phyloP scores from a whole-genome alignment of 2,329 filamentous ascomycete species.

The Lasiodiplodia gonubiensis region DNA sequence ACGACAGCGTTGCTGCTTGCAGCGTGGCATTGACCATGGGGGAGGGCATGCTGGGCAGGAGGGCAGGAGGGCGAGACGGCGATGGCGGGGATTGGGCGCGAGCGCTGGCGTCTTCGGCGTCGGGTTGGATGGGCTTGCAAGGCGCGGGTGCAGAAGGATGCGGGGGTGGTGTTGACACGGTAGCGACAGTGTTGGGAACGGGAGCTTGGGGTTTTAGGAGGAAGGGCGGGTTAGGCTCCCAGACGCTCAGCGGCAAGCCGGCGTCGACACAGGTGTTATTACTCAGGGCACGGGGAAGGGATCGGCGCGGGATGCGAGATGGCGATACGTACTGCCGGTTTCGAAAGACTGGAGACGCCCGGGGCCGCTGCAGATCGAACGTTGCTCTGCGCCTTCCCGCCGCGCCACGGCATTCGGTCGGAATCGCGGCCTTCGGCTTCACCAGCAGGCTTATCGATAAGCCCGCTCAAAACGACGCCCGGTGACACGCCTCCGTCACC shows the following conservation, averaged over 20 bases:
- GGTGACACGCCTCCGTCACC: background rate
- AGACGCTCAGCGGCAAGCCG: slow-evolving; percentile 7
- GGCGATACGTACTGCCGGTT: slow-evolving; percentile 15
- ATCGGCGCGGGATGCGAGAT: slow-evolving; percentile 22
- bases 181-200: slow-evolving; percentile 7
- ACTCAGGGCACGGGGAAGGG: slow-evolving; percentile 23
- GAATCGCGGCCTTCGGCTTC: background rate
- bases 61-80: slow-evolving; percentile 38
- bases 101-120: background rate
- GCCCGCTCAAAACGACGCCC: background rate
- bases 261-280: slow-evolving; percentile 9
- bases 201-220: slow-evolving; percentile 11
- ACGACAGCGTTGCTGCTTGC: slow-evolving; percentile 43
- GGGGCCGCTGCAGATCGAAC: slow-evolving; percentile 12
- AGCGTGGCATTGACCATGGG: slow-evolving; percentile 29
- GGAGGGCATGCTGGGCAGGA: slow-evolving; percentile 41
- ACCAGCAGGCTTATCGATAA: slow-evolving; percentile 22
- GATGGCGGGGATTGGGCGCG: background rate
- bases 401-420: slow-evolving; percentile 15
- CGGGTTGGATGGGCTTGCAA: background rate
- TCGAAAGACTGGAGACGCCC: slow-evolving; percentile 18
- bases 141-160: background rate
- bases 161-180: slow-evolving; percentile 15
- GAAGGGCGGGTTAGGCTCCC: slow-evolving; percentile 17
- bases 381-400: background rate